phyloP scores from a whole-genome alignment of 805 yeast genomes.

The Wickerhamomyces rabaulensis region DNA sequence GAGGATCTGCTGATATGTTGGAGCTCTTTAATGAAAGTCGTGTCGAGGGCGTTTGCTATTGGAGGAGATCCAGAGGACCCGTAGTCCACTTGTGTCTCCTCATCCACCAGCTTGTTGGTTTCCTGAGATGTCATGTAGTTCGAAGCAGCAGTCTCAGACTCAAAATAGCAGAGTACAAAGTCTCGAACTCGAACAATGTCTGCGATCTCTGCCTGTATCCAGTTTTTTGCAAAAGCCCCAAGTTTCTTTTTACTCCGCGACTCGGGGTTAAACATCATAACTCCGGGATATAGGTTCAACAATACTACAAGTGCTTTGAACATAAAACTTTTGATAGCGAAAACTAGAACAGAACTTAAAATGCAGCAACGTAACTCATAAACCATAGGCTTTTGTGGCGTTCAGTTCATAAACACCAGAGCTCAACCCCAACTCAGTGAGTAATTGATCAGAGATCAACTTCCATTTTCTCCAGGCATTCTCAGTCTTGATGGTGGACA shows the following conservation, averaged over 20 bases:
- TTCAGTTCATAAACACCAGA: neutral
- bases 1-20: conserved; percentile 37
- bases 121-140: neutral
- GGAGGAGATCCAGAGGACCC: neutral
- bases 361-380: too few species aligned
- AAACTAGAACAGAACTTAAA: too few species aligned
- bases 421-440: conserved; percentile 9
- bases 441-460: conserved; percentile 15
- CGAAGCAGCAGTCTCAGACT: too few species aligned
- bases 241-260: too few species aligned
- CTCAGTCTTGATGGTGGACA: conserved; percentile 22
- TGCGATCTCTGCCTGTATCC: too few species aligned
- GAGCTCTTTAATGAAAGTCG: conserved; percentile 21
- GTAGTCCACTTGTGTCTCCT: neutral
- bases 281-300: too few species aligned
- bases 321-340: too few species aligned
- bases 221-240: too few species aligned
- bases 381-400: neutral
- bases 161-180: too few species aligned
- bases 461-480: conserved; percentile 23
- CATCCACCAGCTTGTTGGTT: neutral
- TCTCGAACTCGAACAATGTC: too few species aligned
- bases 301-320: too few species aligned
- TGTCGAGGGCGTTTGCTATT: neutral
- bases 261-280: too few species aligned